Evolutionary conservation across 78 protist genomes (phyloP).

Genomic region (Dictyostelium discoideum): dicty_2.7 NC_007089.4:2244001-2244500

Average conservation of each 20-base stretch:
- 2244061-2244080: neutral
- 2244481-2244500: constrained; percentile 99
- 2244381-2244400: neutral
- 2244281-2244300: constrained; percentile 98
- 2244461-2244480: constrained; percentile 89
- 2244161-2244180: constrained; percentile 97
- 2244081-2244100: constrained; percentile 94
- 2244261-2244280: constrained; percentile 99
- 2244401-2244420: neutral
- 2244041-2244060: too few species aligned
- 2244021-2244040: neutral
- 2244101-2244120: constrained; percentile 98
- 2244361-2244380: neutral
- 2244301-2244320: constrained; percentile 79
- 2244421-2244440: constrained; percentile 85
- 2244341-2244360: neutral
- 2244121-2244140: constrained; percentile 98
- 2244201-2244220: constrained; percentile 99
- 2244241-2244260: constrained; percentile 99
- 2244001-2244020: neutral
- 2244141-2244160: constrained; percentile 99
- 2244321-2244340: neutral
- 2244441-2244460: constrained; percentile 99
- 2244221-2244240: constrained; percentile 98
- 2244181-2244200: constrained; percentile 97